Percentiles rank a stretch among this genome's conserved stretches.
phyloP scores from a whole-genome alignment of 768 basidiomycete genomes.

The Pleurotus djamor region DNA sequence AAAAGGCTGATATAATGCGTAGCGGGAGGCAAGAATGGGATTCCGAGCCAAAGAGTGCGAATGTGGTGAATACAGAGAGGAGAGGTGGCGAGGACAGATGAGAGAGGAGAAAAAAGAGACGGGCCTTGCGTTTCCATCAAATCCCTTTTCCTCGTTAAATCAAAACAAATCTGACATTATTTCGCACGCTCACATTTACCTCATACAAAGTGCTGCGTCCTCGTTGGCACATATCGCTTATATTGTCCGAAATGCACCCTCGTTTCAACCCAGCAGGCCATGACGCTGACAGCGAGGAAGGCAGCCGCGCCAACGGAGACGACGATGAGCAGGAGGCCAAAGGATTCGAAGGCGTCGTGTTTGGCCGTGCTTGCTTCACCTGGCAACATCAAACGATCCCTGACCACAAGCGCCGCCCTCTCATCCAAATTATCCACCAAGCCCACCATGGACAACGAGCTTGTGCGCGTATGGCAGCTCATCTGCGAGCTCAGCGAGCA shows the following conservation, averaged over 20 bases:
- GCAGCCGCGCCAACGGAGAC: too few relatives aligned
- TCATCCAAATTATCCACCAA: neutral
- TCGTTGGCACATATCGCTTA: neutral
- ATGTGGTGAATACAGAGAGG: conserved; percentile 7
- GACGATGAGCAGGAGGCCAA: too few relatives aligned
- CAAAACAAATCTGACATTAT: conserved; percentile 5
- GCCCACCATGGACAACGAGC: conserved; percentile 59
- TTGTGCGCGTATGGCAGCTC: conserved; percentile 75
- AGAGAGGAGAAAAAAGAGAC: neutral
- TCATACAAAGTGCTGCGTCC: neutral
- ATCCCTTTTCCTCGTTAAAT: neutral
- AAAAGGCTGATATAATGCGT: conserved; percentile 2
- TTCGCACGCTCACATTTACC: conserved; percentile 2
- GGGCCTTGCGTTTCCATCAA: neutral
- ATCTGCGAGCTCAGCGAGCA: conserved; percentile 83
- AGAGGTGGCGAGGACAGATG: neutral
- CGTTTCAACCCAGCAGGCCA: too few relatives aligned
- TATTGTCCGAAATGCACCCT: too few relatives aligned
- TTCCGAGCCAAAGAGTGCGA: conserved; percentile 4
- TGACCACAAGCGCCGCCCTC: neutral
- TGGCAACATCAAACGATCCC: neutral
- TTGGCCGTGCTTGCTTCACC: neutral
- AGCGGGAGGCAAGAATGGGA: neutral
- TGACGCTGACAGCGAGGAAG: too few relatives aligned
- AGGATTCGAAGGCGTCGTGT: neutral